These are phyloP conservation scores for Leishmania lainsoni DNA, from an alignment of 208 protist genomes.

Conservation along the genomic window DNA sequence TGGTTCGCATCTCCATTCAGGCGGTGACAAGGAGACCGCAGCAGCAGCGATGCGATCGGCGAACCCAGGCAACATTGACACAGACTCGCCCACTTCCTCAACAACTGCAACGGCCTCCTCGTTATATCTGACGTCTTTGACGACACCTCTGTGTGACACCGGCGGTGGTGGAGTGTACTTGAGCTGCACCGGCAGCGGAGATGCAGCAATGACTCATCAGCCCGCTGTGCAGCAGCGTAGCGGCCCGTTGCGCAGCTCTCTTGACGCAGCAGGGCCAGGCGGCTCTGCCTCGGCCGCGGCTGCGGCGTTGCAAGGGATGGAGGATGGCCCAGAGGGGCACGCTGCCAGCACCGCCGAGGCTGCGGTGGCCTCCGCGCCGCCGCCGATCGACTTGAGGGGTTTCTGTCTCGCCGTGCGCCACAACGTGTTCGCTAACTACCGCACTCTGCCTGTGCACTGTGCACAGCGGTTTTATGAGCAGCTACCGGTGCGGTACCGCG, in stretches of 20 bases:
- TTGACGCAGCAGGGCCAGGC: background rate
- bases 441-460: slow-evolving; percentile 44
- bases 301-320: background rate
- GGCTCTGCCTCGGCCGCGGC: background rate
- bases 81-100: background rate
- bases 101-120: background rate
- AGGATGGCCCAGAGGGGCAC: background rate
- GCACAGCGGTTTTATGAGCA: slow-evolving; percentile 42
- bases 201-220: background rate
- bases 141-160: background rate
- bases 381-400: slow-evolving; percentile 7
- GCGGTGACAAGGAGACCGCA: background rate
- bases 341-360: background rate
- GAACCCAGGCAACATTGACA: background rate
- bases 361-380: background rate
- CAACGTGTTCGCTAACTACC: slow-evolving; percentile 72
- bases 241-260: background rate
- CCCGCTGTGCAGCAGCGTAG: background rate
- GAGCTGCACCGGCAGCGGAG: background rate
- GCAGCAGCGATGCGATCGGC: background rate
- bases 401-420: slow-evolving; percentile 11
- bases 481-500: slow-evolving; percentile 48
- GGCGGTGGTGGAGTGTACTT: background rate
- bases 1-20: background rate
- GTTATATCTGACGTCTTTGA: slow-evolving; percentile 3